phyloP scores from a whole-genome alignment of 225 moss, liverwort and hornwort species.

The Rhytidiadelphus loreus region DNA sequence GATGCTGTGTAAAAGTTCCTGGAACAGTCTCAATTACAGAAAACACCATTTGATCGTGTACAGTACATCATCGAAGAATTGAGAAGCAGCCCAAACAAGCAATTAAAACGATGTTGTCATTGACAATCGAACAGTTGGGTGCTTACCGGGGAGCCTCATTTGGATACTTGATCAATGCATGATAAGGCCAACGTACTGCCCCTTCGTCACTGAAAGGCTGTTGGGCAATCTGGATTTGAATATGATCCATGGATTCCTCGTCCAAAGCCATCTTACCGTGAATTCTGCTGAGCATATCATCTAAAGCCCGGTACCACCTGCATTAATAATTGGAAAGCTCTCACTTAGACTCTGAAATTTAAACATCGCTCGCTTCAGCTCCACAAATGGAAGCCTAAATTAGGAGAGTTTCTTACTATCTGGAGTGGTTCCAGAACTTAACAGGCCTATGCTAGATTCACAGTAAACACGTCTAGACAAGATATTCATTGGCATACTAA shows the following conservation, averaged over 20 bases:
- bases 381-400: neutral
- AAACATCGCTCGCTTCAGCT: neutral
- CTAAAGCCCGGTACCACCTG: conserved; percentile 76
- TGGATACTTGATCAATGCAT: conserved; percentile 55
- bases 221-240: conserved; percentile 65
- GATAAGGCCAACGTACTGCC: conserved; percentile 81
- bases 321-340: neutral
- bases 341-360: neutral
- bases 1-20: neutral
- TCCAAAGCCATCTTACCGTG: conserved; percentile 43
- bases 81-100: neutral
- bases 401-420: neutral
- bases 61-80: neutral
- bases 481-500: neutral
- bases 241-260: conserved; percentile 61
- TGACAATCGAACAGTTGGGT: neutral
- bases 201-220: conserved; percentile 82
- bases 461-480: neutral
- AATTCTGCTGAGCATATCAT: conserved; percentile 68
- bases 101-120: neutral
- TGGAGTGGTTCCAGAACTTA: neutral
- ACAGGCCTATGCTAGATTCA: neutral
- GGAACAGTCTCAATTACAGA: neutral
- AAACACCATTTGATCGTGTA: neutral
- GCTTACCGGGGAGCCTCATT: conserved; percentile 24